phyloP scores from a whole-genome alignment of 495 filamentous ascomycete species.

The Thermothielavioides terrestris region DNA sequence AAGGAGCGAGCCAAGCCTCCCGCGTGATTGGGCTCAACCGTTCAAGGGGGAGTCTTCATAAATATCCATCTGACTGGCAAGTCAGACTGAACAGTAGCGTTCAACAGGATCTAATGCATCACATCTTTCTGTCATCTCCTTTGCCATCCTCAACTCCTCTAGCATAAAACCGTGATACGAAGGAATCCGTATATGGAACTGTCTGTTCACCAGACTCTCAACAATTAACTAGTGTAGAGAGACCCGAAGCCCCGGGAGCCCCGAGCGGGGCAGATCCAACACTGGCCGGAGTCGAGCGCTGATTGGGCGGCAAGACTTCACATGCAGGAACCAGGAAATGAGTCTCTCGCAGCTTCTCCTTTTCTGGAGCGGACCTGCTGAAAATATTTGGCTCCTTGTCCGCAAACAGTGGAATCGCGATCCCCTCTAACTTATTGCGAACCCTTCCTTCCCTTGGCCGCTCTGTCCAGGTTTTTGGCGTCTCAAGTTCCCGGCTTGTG shows the following conservation, averaged over 20 bases:
- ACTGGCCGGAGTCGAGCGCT: neutral
- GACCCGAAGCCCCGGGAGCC: slow-evolving; percentile 9
- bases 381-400: slow-evolving; percentile 14
- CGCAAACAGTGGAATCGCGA: slow-evolving; percentile 2
- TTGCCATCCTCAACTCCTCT: too few relatives aligned
- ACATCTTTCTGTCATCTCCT: too few relatives aligned
- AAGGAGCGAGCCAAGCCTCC: too few relatives aligned
- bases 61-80: too few relatives aligned
- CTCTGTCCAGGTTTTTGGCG: slow-evolving; percentile 2
- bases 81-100: too few relatives aligned
- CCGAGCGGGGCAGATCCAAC: slow-evolving; percentile 4
- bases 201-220: too few relatives aligned
- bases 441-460: slow-evolving; percentile 8
- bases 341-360: slow-evolving; percentile 18
- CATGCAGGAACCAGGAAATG: slow-evolving; percentile 28
- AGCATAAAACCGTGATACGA: too few relatives aligned
- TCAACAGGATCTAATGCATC: too few relatives aligned
- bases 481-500: slow-evolving; percentile 3
- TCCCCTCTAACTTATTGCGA: slow-evolving; percentile 1
- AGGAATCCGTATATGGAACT: too few relatives aligned
- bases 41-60: too few relatives aligned
- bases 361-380: slow-evolving; percentile 8
- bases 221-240: neutral
- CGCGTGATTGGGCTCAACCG: too few relatives aligned
- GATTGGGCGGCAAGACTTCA: slow-evolving; percentile 21